phyloP scores from a whole-genome alignment of 139 green algal species.

The Auxenochlorella pyrenoidosa region DNA sequence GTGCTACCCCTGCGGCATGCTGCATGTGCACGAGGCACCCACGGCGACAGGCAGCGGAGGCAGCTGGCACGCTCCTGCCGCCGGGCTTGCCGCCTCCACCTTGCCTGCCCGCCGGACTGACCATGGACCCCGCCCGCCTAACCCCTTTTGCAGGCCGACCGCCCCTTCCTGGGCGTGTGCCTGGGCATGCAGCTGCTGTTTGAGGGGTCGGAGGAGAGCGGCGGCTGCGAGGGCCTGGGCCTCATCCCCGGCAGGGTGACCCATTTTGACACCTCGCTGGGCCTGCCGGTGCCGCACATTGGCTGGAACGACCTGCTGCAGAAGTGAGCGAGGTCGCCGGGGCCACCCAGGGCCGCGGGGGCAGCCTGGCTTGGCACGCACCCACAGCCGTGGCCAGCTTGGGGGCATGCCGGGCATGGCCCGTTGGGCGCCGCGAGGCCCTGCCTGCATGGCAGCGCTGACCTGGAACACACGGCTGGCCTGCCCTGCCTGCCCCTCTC shows the following conservation, averaged over 20 bases:
- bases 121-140: not conserved
- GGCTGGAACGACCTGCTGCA: constrained; percentile 94
- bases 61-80: too few relatives aligned
- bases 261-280: constrained; percentile 76
- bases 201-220: constrained; percentile 95
- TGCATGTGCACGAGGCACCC: too few relatives aligned
- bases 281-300: constrained; percentile 96
- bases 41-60: too few relatives aligned
- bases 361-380: too few relatives aligned
- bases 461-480: too few relatives aligned
- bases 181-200: constrained; percentile 98
- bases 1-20: too few relatives aligned
- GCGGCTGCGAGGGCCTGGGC: constrained; percentile 92
- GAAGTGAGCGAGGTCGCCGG: constrained; percentile 29
- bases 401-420: too few relatives aligned
- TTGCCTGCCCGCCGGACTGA: not conserved
- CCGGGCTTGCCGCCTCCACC: too few relatives aligned
- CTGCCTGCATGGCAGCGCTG: too few relatives aligned
- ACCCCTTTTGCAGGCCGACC: constrained; percentile 57
- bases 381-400: not conserved
- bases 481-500: too few relatives aligned
- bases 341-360: too few relatives aligned
- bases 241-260: constrained; percentile 86
- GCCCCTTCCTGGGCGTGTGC: constrained; percentile 98
- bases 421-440: too few relatives aligned